A percentile compares a stretch with the other conserved stretches of the same genome.
phyloP scores from a whole-genome alignment of 345 rosid genomes.

The Melaleuca alternifolia region DNA sequence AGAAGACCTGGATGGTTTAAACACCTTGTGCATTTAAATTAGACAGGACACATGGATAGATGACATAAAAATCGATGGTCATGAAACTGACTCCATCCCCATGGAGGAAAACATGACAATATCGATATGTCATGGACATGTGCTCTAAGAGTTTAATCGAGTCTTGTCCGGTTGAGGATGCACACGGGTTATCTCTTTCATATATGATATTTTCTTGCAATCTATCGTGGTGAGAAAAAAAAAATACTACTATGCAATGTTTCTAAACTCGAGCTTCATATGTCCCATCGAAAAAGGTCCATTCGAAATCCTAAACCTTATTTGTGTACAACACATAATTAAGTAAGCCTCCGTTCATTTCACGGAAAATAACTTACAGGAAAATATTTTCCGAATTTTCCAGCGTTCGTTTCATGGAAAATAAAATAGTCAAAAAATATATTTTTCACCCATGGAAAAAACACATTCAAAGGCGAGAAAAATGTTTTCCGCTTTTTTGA shows the following conservation, averaged over 20 bases:
- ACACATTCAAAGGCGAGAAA: too few species aligned
- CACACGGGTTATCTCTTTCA: background rate
- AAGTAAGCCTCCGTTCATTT: too few species aligned
- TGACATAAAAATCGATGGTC: background rate
- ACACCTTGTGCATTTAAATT: background rate
- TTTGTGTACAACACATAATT: background rate
- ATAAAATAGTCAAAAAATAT: too few species aligned
- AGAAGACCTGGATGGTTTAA: background rate
- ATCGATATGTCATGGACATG: background rate
- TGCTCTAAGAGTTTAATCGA: background rate
- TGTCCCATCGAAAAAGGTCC: background rate
- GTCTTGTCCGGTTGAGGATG: background rate
- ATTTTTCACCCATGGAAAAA: too few species aligned
- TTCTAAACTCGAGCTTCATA: background rate
- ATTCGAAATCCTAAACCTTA: background rate
- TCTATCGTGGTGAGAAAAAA: too few species aligned
- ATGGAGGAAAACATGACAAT: background rate
- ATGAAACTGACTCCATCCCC: background rate
- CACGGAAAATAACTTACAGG: too few species aligned
- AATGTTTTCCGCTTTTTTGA: too few species aligned
- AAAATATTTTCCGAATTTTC: too few species aligned
- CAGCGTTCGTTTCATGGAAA: too few species aligned
- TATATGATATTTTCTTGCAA: background rate
- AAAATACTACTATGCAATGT: background rate
- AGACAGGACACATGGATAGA: background rate